Evolutionary conservation across 306 rosid genomes (phyloP), one percentile per base, ranked within the genome.

Genomic region (Quercus variabilis): DNA sequence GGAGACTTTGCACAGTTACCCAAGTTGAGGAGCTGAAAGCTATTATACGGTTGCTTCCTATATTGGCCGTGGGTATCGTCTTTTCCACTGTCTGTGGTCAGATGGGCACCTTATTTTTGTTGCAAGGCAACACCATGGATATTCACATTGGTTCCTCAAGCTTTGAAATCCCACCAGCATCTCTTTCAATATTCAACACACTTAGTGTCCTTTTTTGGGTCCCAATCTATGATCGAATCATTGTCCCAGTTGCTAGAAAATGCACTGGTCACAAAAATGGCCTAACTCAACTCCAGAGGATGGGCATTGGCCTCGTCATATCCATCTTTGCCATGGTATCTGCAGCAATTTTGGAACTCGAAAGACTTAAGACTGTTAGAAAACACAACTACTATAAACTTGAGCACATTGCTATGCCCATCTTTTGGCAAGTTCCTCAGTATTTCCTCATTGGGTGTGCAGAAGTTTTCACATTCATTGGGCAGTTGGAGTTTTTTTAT

Each of bases 11-110:
- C 87, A 94, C 97, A 11, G 94, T 94, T 20, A 94, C 97, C 6
- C 98, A 94, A 88, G 97, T 94, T 18, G 98, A 94, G 90, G 98
- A 95, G 80, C 86, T 92, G 15, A 95, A 95, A 70, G 90, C 94
- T 69, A 79, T 92, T 64, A 26, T 95, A 73, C 78, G 94, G 55
- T 70, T 92, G 78, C 99, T 95, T 80, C 98, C 98, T 0, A 82
- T 95, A n/a, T 95, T 95, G 93, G 97, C 94, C 20, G 90, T 96
- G 1, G 97, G 97, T 26, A 94, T 94, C 13, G 78, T 86, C 71
- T 92, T 92, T 64, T 77, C 91, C 12, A 89, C 97, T 3, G 99
- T 90, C 55, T 91, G 86, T 35, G 87, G 88, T 74, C 97, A 94
- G 64, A 92, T 92, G 93, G 72, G 89, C 90, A 91, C 82, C 59